phyloP scores from a whole-genome alignment of 1,284 basidiomycete genomes.

The Leccinum fuscescens region DNA sequence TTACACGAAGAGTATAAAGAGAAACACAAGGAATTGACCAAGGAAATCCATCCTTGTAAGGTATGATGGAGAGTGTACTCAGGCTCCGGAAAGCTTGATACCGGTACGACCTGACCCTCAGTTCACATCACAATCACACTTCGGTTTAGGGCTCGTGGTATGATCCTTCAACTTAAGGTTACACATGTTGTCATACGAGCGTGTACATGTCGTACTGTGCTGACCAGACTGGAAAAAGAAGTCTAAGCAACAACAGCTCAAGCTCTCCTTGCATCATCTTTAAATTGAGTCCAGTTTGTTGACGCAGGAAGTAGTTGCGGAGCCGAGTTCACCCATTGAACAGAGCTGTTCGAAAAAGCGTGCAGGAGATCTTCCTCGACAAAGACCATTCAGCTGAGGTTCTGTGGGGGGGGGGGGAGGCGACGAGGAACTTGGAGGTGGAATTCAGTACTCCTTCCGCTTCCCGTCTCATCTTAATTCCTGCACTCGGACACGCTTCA shows the following conservation, averaged over 20 bases:
- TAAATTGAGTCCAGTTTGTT: conserved; percentile 28
- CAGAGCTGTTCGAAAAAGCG: conserved; percentile 66
- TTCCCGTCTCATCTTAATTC: too few relatives aligned
- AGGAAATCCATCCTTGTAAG: conserved; percentile 81
- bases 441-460: conserved; percentile 31
- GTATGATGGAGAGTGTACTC: conserved; percentile 79
- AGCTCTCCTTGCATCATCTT: conserved; percentile 54
- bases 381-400: conserved; percentile 67
- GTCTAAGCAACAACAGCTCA: conserved; percentile 74
- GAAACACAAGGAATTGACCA: conserved; percentile 81
- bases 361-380: conserved; percentile 71
- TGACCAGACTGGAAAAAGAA: conserved; percentile 80
- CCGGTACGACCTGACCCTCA: conserved; percentile 28
- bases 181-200: conserved; percentile 89
- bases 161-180: conserved; percentile 83
- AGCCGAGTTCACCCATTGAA: conserved; percentile 47
- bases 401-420: conserved; percentile 48
- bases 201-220: conserved; percentile 92
- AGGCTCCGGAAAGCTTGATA: conserved; percentile 5
- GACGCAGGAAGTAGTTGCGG: conserved; percentile 30
- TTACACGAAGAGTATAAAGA: conserved; percentile 94
- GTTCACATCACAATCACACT: conserved; percentile 92
- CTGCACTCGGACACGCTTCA: too few relatives aligned
- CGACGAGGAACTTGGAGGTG: conserved; percentile 58
- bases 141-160: conserved; percentile 97